Base-by-base conservation (phyloP, 257 asterid genomes). In the Salvia splendens region DNA sequence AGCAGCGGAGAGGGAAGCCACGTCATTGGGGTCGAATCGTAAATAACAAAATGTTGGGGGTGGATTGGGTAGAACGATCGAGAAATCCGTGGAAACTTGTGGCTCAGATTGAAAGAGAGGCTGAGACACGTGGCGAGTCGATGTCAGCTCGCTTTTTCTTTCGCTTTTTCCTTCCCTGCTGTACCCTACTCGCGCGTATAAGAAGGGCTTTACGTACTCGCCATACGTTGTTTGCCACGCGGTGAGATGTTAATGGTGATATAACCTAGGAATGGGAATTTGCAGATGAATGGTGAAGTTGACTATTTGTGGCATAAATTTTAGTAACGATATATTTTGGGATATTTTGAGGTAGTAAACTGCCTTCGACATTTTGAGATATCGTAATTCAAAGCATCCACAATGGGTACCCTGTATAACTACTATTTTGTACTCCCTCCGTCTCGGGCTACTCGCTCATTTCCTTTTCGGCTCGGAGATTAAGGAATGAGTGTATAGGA, bases 51-150 rank as follows among this genome's bases (percentile, higher is more conserved):
- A 59, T 1, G 2, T n/a, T 35, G 32, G 16, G 55, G 70, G 69
- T 38, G n/a, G 16, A 12, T 64, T 6, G 0, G 3, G 57, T 68
- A 67, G 84, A 82, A 82, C 40, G 69, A 62, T 75, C 80, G 83
- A 84, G 86, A 86, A 84, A 74, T 80, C 74, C 60, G 49, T 73
- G 79, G 84, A 69, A 62, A 81, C 85, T 75, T 83, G 97, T 91
- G 96, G 97, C 85, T 83, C 59, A 65, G 56, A 80, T 69, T 86
- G 43, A 84, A 86, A 66, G 88, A 77, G 75, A 66, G 70, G 68
- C 73, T 32, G 14, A 5, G 72, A 83, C 90, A 86, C 89, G 89
- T 88, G 97, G 89, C 78, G 20, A 8, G 73, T 80, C 57, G 36
- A 64, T 53, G 83, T 79, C 84, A 74, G 77, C 80, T 64, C 78